These are phyloP conservation scores for Eimeria acervulina DNA, from an alignment of 169 alveolate genomes.

Conservation along the genomic window DNA sequence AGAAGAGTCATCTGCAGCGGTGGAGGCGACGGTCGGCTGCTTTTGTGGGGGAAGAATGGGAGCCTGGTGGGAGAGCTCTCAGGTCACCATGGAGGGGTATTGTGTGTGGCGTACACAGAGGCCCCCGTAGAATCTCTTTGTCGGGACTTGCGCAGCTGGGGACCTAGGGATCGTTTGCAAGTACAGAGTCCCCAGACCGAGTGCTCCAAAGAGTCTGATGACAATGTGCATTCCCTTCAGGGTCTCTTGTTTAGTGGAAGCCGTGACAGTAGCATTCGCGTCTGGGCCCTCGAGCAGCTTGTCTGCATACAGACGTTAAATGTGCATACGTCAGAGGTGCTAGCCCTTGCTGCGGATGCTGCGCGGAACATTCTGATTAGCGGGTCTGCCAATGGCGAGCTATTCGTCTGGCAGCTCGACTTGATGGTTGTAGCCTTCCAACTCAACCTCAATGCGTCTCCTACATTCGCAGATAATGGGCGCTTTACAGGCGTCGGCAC, in stretches of 20 bases:
- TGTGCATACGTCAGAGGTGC: constrained; percentile 79
- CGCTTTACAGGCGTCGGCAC: not conserved
- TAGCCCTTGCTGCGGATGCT: constrained; percentile 77
- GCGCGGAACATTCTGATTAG: constrained; percentile 68
- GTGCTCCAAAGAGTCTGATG: constrained; percentile 15
- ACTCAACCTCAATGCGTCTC: constrained; percentile 66
- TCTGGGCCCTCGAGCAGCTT: constrained; percentile 81
- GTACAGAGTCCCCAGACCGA: constrained; percentile 43
- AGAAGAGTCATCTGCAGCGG: constrained; percentile 75
- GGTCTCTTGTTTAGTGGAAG: constrained; percentile 81
- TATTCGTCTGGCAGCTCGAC: constrained; percentile 81
- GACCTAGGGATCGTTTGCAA: constrained; percentile 21
- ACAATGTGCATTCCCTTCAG: not conserved
- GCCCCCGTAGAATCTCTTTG: constrained; percentile 67
- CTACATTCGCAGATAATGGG: constrained; percentile 29
- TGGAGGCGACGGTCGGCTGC: constrained; percentile 84
- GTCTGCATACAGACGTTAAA: constrained; percentile 80
- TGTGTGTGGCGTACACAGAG: constrained; percentile 73
- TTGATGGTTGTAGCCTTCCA: constrained; percentile 72
- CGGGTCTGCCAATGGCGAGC: constrained; percentile 83
- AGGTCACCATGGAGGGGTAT: constrained; percentile 82
- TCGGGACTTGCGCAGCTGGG: constrained; percentile 52
- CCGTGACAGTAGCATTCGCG: constrained; percentile 84
- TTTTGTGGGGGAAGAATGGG: constrained; percentile 73
- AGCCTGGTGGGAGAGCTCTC: constrained; percentile 78